Evolutionary conservation across 768 basidiomycete genomes (phyloP).

Genomic region (Boletus huronensis): DNA sequence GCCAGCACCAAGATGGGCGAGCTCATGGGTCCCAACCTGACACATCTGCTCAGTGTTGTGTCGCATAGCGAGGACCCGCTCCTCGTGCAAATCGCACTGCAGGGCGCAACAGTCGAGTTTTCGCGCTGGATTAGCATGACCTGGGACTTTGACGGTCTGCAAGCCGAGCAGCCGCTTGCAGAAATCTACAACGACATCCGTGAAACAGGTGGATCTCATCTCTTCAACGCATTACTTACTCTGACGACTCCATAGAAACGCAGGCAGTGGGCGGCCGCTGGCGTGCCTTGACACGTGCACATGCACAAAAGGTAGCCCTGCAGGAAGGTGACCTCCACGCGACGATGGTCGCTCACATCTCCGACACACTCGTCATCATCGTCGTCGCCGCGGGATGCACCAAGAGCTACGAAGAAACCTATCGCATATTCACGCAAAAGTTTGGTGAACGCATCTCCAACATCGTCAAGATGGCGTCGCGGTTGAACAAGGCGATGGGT

Average conservation of each 20-base stretch:
- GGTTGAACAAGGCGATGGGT: conserved; percentile 47
- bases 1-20: conserved; percentile 28
- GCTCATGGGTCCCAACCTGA: conserved; percentile 31
- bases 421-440: conserved; percentile 31
- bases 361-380: conserved; percentile 42
- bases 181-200: conserved; percentile 40
- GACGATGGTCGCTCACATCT: conserved; percentile 43
- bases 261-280: conserved; percentile 53
- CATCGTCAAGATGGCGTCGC: conserved; percentile 30
- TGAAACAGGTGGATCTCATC: conserved; percentile 36
- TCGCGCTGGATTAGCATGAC: conserved; percentile 33
- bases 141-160: conserved; percentile 33
- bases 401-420: conserved; percentile 29
- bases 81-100: conserved; percentile 39
- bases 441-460: conserved; percentile 36
- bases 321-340: conserved; percentile 32
- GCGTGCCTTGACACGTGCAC: conserved; percentile 51
- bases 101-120: conserved; percentile 32
- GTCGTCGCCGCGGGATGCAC: conserved; percentile 40
- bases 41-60: conserved; percentile 22
- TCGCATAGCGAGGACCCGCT: conserved; percentile 33
- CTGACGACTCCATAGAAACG: conserved; percentile 35
- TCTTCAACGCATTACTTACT: background rate
- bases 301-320: conserved; percentile 35
- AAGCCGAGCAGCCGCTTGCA: conserved; percentile 27